A percentile compares a stretch with the other conserved stretches of the same genome.
phyloP scores from a whole-genome alignment of 768 basidiomycete genomes.

The Russula abietina region DNA sequence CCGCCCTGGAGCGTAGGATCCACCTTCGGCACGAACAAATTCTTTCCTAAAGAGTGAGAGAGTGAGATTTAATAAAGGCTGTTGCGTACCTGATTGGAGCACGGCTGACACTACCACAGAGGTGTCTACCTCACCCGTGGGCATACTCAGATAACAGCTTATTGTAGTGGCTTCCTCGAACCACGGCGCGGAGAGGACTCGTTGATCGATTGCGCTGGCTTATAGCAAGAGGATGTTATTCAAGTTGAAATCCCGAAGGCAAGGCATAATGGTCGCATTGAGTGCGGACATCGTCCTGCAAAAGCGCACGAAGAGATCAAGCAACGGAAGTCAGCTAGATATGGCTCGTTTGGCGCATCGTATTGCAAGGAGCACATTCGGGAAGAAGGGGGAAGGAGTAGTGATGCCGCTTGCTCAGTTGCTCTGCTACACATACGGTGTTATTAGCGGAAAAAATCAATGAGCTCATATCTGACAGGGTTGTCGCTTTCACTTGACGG shows the following conservation, averaged over 20 bases:
- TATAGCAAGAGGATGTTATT: constrained; percentile 5
- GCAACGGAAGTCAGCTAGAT: too few species aligned
- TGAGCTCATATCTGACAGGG: too few species aligned
- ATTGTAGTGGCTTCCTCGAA: constrained; percentile 31
- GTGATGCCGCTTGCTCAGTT: too few species aligned
- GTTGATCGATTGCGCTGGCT: constrained; percentile 45
- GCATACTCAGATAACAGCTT: constrained; percentile 81
- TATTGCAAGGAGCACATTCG: too few species aligned
- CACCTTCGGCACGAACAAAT: constrained; percentile 66
- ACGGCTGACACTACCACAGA: constrained; percentile 44
- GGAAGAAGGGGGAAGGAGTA: too few species aligned
- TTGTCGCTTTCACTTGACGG: too few species aligned
- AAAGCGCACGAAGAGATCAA: constrained; percentile 43
- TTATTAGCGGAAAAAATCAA: too few species aligned
- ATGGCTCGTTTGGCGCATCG: too few species aligned
- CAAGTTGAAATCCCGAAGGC: constrained; percentile 4
- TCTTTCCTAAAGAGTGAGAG: constrained; percentile 43
- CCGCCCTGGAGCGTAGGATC: constrained; percentile 34
- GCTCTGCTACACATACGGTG: too few species aligned
- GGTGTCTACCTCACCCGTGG: constrained; percentile 62
- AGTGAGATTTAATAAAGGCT: background rate
- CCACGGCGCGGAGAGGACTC: too few species aligned
- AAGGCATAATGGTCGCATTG: constrained; percentile 51
- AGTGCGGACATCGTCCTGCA: constrained; percentile 41
- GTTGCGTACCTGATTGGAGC: constrained; percentile 50